Evolutionary conservation across 345 rosid genomes (phyloP).

Genomic region (Rhizophora apiculata): DNA sequence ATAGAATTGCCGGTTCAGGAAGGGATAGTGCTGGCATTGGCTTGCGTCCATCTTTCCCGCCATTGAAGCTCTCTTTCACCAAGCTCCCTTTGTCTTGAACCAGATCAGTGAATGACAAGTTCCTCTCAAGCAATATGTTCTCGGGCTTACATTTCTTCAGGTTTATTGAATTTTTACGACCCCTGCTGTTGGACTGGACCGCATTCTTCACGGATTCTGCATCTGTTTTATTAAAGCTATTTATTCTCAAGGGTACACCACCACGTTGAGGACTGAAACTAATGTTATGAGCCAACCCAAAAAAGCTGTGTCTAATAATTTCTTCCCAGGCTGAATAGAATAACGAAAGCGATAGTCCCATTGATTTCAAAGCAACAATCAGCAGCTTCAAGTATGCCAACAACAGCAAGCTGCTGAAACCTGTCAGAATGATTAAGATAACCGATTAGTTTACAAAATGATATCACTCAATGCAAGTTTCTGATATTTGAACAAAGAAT

Average conservation of each 20-base stretch:
- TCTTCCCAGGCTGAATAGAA: conserved; percentile 42
- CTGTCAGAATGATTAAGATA: conserved; percentile 14
- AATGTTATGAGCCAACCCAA: conserved; percentile 12
- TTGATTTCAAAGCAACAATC: conserved; percentile 8
- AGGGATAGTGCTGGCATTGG: conserved; percentile 39
- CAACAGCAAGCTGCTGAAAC: neutral
- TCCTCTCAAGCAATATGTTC: conserved; percentile 24
- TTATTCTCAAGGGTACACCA: conserved; percentile 18
- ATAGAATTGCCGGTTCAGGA: conserved; percentile 46
- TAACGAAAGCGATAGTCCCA: conserved; percentile 43
- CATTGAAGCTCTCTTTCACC: conserved; percentile 3
- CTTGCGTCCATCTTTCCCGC: conserved; percentile 9
- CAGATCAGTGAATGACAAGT: conserved; percentile 34
- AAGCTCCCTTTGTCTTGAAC: conserved; percentile 19
- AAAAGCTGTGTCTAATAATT: conserved; percentile 22
- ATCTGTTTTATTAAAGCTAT: conserved; percentile 34
- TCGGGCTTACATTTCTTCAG: conserved; percentile 31
- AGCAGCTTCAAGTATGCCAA: neutral
- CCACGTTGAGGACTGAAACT: conserved; percentile 19
- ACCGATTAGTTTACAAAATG: neutral
- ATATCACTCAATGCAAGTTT: too few relatives aligned
- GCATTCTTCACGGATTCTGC: conserved; percentile 36
- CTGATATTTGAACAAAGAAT: too few relatives aligned
- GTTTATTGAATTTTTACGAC: conserved; percentile 28
- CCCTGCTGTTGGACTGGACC: neutral